These are phyloP conservation scores for Aspergillus japonicus DNA, from an alignment of 2,329 filamentous ascomycete genomes.

Conservation along the genomic window DNA sequence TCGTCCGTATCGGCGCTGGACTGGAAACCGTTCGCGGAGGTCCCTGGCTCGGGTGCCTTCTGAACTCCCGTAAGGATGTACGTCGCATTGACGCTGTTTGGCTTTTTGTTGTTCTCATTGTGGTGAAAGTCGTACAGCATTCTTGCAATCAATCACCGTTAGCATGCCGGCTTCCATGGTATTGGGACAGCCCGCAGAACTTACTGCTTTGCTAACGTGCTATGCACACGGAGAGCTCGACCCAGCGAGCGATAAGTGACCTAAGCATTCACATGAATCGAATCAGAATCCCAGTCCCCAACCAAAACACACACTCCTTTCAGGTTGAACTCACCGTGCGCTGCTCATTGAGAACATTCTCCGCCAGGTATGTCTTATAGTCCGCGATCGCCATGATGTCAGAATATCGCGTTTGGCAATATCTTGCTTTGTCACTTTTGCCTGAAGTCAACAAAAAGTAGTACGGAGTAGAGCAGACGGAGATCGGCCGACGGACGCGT, in stretches of 20 bases:
- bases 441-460: background rate
- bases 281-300: background rate
- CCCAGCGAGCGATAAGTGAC: conserved; percentile 85
- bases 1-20: conserved; percentile 56
- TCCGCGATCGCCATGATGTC: conserved; percentile 46
- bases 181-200: conserved; percentile 25
- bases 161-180: conserved; percentile 19
- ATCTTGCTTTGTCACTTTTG: background rate
- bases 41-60: conserved; percentile 34
- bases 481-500: conserved; percentile 30
- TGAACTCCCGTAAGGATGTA: conserved; percentile 78
- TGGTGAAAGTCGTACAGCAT: conserved; percentile 86
- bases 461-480: background rate
- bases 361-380: conserved; percentile 70
- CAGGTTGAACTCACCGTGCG: conserved; percentile 57
- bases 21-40: conserved; percentile 39
- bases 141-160: conserved; percentile 44
- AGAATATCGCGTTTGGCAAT: background rate
- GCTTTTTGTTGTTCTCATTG: conserved; percentile 71
- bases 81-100: conserved; percentile 80
- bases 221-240: conserved; percentile 77
- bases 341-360: conserved; percentile 72
- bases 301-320: background rate
- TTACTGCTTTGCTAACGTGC: conserved; percentile 86
- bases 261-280: conserved; percentile 46